phyloP scores from a whole-genome alignment of 495 filamentous ascomycete genomes.

The Paragyromitra xinjiangensis region DNA sequence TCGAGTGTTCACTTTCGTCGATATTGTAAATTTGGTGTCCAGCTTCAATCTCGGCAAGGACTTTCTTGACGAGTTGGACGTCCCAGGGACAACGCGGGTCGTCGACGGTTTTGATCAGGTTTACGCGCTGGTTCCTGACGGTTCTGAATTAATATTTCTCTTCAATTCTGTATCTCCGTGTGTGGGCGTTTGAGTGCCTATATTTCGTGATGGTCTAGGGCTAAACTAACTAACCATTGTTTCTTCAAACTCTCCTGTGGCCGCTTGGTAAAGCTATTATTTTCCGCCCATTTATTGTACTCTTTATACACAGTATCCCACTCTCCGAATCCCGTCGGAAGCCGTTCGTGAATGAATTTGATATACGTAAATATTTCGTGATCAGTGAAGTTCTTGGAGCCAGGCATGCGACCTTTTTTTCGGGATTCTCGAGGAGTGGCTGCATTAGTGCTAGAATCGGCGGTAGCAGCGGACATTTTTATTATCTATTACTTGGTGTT shows the following conservation, averaged over 20 bases:
- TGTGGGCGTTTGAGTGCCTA: not conserved
- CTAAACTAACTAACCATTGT: constrained; percentile 49
- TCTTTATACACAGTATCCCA: constrained; percentile 47
- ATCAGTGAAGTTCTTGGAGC: constrained; percentile 47
- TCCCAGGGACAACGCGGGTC: constrained; percentile 46
- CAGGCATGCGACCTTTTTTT: constrained; percentile 50
- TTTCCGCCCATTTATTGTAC: constrained; percentile 48
- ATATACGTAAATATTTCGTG: constrained; percentile 50
- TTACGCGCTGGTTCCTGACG: constrained; percentile 47
- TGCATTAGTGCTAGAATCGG: constrained; percentile 22
- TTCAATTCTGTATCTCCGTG: not conserved
- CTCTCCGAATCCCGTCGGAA: constrained; percentile 37
- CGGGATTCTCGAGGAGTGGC: constrained; percentile 34
- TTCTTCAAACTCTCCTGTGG: constrained; percentile 50
- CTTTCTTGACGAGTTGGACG: constrained; percentile 40
- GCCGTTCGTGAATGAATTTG: constrained; percentile 45
- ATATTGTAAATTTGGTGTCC: constrained; percentile 47
- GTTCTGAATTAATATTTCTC: constrained; percentile 21
- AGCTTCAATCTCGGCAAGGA: constrained; percentile 40
- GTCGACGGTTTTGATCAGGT: constrained; percentile 41
- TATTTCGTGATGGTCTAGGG: constrained; percentile 1
- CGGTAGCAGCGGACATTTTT: constrained; percentile 28
- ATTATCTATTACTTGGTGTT: not conserved
- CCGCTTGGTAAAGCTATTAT: constrained; percentile 44
- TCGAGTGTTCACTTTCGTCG: constrained; percentile 37